A percentile compares a stretch with the other conserved stretches of the same genome.
phyloP scores from a whole-genome alignment of 305 asterid species.

The Solanum hybrid region DNA sequence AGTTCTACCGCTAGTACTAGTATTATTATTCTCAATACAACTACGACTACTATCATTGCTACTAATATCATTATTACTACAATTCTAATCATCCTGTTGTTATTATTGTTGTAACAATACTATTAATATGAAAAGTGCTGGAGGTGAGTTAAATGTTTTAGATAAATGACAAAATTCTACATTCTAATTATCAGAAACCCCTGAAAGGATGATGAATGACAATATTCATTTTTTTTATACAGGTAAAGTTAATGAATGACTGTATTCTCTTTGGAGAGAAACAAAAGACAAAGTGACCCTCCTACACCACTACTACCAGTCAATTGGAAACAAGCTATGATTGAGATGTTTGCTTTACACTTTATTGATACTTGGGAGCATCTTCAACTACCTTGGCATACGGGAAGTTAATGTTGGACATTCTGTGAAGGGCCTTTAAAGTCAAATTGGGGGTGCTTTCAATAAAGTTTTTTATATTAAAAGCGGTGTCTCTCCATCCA shows the following conservation, averaged over 20 bases:
- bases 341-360: not conserved
- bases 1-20: not conserved
- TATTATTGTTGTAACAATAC: not conserved
- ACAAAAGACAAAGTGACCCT: not conserved
- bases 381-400: not conserved
- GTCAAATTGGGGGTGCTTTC: not conserved
- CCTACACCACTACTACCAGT: not conserved
- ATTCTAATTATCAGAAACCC: not conserved
- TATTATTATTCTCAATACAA: not conserved
- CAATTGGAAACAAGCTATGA: not conserved
- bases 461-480: not conserved
- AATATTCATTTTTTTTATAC: not conserved
- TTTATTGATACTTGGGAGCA: not conserved
- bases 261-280: not conserved
- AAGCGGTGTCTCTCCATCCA: not conserved
- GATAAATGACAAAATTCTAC: not conserved
- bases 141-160: not conserved
- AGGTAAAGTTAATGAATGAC: not conserved
- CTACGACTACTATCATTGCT: not conserved
- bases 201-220: not conserved
- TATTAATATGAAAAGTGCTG: not conserved
- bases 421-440: not conserved
- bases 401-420: not conserved
- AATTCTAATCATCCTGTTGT: not conserved
- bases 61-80: not conserved